Evolutionary conservation across 2,329 filamentous ascomycete species (phyloP), one percentile per base, ranked within the genome.

Genomic region (Epichloe baconii): DNA sequence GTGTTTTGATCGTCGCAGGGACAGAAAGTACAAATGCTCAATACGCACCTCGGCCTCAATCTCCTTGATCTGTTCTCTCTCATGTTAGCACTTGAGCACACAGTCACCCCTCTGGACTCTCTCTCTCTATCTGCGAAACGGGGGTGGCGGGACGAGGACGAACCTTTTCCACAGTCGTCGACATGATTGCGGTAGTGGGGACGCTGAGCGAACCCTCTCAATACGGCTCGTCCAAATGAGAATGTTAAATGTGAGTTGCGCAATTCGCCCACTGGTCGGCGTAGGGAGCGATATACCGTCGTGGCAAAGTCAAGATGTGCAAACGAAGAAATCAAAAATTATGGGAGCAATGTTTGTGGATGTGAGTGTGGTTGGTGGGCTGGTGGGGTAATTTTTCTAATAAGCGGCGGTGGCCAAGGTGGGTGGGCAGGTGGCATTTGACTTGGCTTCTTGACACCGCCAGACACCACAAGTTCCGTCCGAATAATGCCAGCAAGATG

Each of bases 151-250:
- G 5, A 47, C 10, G n/a, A n/a, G 10, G 6, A 63, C 78, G 59
- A 66, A 87, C 88, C 85, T 97, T 97, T 64, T 97, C 91, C 68
- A 96, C 89, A 42, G 91, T 97, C 55, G 91, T 97, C 78, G 91
- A 78, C 93, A 97, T 97, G 64, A 69, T 86, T 75, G 66, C 59
- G 58, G 54, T 49, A 56, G 41, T 51, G n/a, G 40, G 44, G 31
- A 49, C 51, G 35, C 42, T 42, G 5, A 38, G 42, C 51, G 38
- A 48, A 19, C 37, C 47, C 15, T 42, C 46, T 26, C 46, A 34
- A 15, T 8, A 21, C 19, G 19, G n/a, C 6, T 17, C 19, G n/a
- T 6, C 7, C 38, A 43, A 17, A 14, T 6, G 19, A 4, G 6
- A 7, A 12, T 23, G 19, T 14, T 43, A 1, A 38, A 38, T 10